Conservation (phyloP, 2,329 filamentous ascomycete species). For the Fusarium avenaceum region DNA sequence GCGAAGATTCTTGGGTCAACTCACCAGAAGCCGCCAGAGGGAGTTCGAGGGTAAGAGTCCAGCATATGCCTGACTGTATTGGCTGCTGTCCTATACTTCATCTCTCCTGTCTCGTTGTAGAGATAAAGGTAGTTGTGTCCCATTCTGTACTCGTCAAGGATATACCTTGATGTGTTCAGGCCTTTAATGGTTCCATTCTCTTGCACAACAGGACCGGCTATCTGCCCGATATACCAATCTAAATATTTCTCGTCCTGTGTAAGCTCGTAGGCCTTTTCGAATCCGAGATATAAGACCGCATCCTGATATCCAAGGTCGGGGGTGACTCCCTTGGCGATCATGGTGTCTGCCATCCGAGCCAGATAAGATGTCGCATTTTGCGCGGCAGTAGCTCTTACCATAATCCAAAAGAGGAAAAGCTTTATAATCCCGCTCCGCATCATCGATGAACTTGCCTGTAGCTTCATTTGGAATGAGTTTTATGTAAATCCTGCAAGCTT, state of each 20-base stretch:
- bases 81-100: constrained; percentile 63
- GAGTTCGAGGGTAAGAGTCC: constrained; percentile 62
- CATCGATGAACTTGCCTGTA: accelerated
- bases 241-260: constrained; percentile 59
- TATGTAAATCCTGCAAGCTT: not conserved
- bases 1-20: not conserved
- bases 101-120: constrained; percentile 59
- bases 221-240: constrained; percentile 58
- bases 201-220: constrained; percentile 60
- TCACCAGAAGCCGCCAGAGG: constrained; percentile 64
- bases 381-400: not conserved
- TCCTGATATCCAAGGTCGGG: constrained; percentile 60
- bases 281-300: constrained; percentile 61
- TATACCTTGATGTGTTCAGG: constrained; percentile 62
- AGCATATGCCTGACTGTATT: constrained; percentile 60
- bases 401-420: accelerated
- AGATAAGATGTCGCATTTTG: constrained; percentile 3
- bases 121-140: constrained; percentile 65
- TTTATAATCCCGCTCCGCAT: accelerated
- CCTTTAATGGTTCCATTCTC: constrained; percentile 61
- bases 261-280: constrained; percentile 60
- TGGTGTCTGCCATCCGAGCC: constrained; percentile 60
- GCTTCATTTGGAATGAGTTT: not conserved
- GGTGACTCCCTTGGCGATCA: constrained; percentile 56
- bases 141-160: constrained; percentile 64